These are phyloP conservation scores for Pinus taeda DNA, from an alignment of 75 land plant species.

Conservation along the genomic window DNA sequence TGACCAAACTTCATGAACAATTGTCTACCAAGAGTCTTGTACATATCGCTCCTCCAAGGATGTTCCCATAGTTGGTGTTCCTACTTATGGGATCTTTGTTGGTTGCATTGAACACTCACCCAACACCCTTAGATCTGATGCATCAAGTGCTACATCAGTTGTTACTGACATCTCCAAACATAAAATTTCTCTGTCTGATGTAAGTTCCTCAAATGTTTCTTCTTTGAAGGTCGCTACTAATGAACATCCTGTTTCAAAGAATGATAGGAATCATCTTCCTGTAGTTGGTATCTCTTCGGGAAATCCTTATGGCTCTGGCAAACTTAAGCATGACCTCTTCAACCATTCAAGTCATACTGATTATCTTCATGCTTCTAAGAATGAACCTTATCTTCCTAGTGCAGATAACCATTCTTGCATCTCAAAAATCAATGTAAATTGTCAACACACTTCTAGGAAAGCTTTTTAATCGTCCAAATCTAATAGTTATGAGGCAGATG, in stretches of 20 bases:
- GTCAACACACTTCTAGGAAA: background rate
- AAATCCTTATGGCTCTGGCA: conserved; percentile 1
- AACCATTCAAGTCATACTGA: background rate
- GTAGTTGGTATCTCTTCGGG: background rate
- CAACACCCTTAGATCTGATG: background rate
- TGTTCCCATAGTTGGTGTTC: background rate
- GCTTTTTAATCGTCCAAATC: background rate
- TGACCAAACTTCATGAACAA: background rate
- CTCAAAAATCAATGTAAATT: background rate
- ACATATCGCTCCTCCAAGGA: background rate
- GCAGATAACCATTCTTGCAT: background rate
- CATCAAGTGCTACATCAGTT: background rate
- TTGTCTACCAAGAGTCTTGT: background rate
- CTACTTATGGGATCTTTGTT: background rate
- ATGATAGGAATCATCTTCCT: background rate
- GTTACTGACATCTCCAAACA: background rate
- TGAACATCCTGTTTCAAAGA: background rate
- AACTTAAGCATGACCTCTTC: background rate
- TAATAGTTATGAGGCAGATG: background rate
- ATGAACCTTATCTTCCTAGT: background rate
- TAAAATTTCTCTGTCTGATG: background rate
- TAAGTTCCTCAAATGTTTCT: background rate
- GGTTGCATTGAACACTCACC: background rate
- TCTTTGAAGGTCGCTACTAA: background rate
- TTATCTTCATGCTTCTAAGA: background rate